Evolutionary conservation across 371 early-diverging fungal species (phyloP).

Genomic region (Phascolomyces articulosus): DNA sequence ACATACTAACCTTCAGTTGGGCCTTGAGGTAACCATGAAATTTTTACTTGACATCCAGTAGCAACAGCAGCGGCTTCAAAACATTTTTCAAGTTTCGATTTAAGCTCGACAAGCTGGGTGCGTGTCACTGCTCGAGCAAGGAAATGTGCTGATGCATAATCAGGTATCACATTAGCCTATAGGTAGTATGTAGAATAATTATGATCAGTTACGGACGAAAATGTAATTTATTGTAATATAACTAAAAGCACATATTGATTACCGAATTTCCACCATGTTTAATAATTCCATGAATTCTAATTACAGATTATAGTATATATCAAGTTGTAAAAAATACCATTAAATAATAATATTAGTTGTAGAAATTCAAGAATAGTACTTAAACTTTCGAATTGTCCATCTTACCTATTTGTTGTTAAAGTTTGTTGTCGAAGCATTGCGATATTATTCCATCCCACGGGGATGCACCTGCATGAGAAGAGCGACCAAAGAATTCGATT

Average conservation of each 20-base stretch:
- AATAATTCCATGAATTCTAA: slow-evolving; percentile 76
- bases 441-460: slow-evolving; percentile 67
- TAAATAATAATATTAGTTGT: not conserved
- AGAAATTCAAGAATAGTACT: too few relatives aligned
- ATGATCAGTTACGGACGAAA: not conserved
- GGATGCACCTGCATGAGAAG: slow-evolving; percentile 61
- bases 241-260: slow-evolving; percentile 23
- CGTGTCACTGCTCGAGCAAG: slow-evolving; percentile 51
- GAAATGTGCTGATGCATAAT: slow-evolving; percentile 48
- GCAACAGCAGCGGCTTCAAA: slow-evolving; percentile 69
- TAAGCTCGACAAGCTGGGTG: slow-evolving; percentile 44
- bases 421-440: slow-evolving; percentile 75
- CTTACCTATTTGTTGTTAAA: slow-evolving; percentile 51
- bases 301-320: not conserved
- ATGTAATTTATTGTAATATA: too few relatives aligned
- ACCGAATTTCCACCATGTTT: slow-evolving; percentile 66
- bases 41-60: slow-evolving; percentile 69
- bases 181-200: not conserved
- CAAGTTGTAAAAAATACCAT: not conserved
- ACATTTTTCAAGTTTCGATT: slow-evolving; percentile 40
- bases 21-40: slow-evolving; percentile 66
- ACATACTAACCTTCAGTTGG: slow-evolving; percentile 70
- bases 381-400: too few relatives aligned
- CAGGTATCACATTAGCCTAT: slow-evolving; percentile 52
- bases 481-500: slow-evolving; percentile 65